Percentiles rank a stretch among this genome's conserved stretches.
These are phyloP conservation scores for Mimosa pudica DNA, from an alignment of 306 rosid species.

Conservation along the genomic window DNA sequence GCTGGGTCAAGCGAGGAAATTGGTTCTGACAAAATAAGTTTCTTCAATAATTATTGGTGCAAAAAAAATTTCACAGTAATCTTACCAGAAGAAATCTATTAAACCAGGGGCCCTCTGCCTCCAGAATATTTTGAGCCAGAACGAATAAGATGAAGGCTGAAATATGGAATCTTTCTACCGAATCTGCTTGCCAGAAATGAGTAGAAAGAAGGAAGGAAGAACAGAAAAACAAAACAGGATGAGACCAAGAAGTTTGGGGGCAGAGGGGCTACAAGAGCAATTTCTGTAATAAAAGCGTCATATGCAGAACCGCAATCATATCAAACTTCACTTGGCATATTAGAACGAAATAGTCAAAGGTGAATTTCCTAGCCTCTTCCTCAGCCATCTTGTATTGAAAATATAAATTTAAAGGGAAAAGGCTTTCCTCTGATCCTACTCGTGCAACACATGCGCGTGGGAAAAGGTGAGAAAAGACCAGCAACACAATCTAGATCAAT, in stretches of 20 bases:
- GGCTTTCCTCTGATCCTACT: constrained; percentile 15
- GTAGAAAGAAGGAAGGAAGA: not conserved
- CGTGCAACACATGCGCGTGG: not conserved
- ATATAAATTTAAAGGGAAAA: not conserved
- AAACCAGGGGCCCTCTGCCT: constrained; percentile 99
- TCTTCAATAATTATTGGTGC: constrained; percentile 8
- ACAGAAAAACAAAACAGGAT: not conserved
- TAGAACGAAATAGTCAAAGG: not conserved
- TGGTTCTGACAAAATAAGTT: constrained; percentile 3
- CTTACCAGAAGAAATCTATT: constrained; percentile 80
- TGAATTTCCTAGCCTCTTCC: constrained; percentile 21
- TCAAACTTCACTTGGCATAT: not conserved
- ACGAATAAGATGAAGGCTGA: constrained; percentile 87
- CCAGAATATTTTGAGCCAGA: constrained; percentile 97
- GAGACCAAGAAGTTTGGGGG: constrained; percentile 22
- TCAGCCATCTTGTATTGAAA: constrained; percentile 9
- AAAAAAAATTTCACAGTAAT: constrained; percentile 26
- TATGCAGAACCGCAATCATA: constrained; percentile 17
- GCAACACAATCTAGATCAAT: constrained; percentile 11
- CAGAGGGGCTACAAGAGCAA: not conserved
- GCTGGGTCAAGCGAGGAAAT: constrained; percentile 32
- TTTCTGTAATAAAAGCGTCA: constrained; percentile 10
- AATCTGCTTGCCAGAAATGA: constrained; percentile 64
- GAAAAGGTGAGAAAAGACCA: not conserved
- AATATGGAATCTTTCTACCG: constrained; percentile 96